These are phyloP conservation scores for Lachancea waltii DNA, from an alignment of 805 yeast species.

Conservation along the genomic window DNA sequence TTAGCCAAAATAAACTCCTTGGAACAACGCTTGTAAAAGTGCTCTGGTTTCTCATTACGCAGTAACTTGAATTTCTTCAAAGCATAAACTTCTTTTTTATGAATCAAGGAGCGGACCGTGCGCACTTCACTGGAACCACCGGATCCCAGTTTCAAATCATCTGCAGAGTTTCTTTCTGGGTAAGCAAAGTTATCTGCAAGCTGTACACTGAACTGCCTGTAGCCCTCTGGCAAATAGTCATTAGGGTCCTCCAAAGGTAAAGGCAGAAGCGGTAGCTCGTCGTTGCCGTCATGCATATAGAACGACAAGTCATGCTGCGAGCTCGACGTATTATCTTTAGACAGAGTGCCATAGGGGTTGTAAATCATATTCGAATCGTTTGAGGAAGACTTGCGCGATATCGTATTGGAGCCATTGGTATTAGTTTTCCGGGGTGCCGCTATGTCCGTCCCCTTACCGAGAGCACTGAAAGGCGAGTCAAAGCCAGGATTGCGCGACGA, in stretches of 20 bases:
- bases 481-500: constrained; percentile 6
- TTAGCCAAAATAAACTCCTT: constrained; percentile 61
- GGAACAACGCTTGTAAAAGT: constrained; percentile 57
- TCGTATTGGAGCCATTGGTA: constrained; percentile 7
- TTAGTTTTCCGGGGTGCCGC: constrained; percentile 21
- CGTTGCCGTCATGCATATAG: constrained; percentile 33
- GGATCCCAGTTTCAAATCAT: constrained; percentile 50
- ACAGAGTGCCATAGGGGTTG: constrained; percentile 52
- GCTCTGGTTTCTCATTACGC: constrained; percentile 54
- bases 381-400: constrained; percentile 8
- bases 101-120: constrained; percentile 35
- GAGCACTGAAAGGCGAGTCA: constrained; percentile 10
- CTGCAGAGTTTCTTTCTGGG: constrained; percentile 32
- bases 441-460: constrained; percentile 23
- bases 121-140: constrained; percentile 71
- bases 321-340: constrained; percentile 5
- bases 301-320: constrained; percentile 24
- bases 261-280: constrained; percentile 45
- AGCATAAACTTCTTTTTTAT: constrained; percentile 45
- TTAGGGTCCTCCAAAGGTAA: constrained; percentile 65
- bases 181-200: constrained; percentile 51
- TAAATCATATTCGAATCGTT: constrained; percentile 43
- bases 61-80: constrained; percentile 59
- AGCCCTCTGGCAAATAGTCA: constrained; percentile 48
- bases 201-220: constrained; percentile 42